Conservation (phyloP, 108 stramenopile species). For the Fragilariopsis cylindrus region DNA sequence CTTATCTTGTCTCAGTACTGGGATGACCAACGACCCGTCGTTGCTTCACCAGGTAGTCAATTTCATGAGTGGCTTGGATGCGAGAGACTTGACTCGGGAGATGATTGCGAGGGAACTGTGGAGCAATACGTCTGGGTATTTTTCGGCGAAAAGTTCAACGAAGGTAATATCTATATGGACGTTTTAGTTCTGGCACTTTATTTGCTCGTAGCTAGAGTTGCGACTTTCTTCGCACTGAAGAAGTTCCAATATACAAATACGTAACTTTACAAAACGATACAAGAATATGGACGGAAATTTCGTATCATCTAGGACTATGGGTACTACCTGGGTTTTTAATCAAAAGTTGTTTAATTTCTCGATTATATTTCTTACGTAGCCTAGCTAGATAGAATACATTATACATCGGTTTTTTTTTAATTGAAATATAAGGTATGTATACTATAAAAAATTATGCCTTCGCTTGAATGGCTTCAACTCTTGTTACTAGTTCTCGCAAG, state of each 20-base stretch:
- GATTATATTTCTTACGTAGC: not conserved
- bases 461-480: constrained; percentile 57
- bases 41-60: constrained; percentile 43
- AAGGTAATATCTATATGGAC: constrained; percentile 39
- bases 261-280: constrained; percentile 2
- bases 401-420: not conserved
- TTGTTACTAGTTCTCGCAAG: constrained; percentile 75
- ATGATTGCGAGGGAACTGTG: constrained; percentile 40
- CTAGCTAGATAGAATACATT: not conserved
- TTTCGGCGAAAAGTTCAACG: constrained; percentile 60
- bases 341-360: not conserved
- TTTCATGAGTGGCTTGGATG: constrained; percentile 47
- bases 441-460: not conserved
- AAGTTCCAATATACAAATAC: constrained; percentile 39
- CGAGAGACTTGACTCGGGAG: constrained; percentile 9
- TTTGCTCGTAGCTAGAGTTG: constrained; percentile 46
- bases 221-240: constrained; percentile 57
- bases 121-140: constrained; percentile 59
- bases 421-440: not conserved
- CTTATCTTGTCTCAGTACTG: constrained; percentile 55
- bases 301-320: too few species aligned
- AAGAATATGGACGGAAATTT: too few species aligned
- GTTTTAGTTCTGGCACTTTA: constrained; percentile 49
- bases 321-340: not conserved
- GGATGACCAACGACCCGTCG: constrained; percentile 39